Evolutionary conservation across 179 eudicot genomes (phyloP).

Genomic region (Patellifolia procumbens): DNA sequence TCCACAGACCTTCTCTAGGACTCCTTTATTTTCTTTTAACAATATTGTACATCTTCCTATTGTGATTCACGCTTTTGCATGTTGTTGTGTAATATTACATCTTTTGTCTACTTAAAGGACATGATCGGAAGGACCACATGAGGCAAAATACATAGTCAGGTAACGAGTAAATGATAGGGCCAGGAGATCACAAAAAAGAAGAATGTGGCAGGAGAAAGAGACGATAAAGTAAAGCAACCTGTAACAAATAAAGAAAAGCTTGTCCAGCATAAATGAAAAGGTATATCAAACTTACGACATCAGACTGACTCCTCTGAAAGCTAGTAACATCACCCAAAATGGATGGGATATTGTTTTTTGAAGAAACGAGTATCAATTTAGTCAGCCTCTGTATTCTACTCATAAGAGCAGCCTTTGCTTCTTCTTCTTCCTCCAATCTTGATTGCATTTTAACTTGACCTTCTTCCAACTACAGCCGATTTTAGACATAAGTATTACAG

Average conservation of each 20-base stretch:
- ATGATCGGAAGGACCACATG: neutral
- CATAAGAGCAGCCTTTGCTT: conserved; percentile 98
- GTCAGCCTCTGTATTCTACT: conserved; percentile 98
- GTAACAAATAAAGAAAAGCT: neutral
- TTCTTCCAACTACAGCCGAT: conserved; percentile 75
- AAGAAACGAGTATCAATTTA: conserved; percentile 91
- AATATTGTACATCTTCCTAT: neutral
- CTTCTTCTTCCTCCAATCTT: conserved; percentile 96
- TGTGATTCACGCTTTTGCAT: too few species aligned
- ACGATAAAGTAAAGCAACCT: neutral
- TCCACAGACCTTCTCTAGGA: neutral
- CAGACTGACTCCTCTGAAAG: conserved; percentile 63
- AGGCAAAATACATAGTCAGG: neutral
- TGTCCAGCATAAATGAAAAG: neutral
- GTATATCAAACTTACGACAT: conserved; percentile 57
- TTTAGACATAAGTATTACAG: neutral
- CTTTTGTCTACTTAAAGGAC: neutral
- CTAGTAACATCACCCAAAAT: conserved; percentile 43
- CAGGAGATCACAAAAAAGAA: neutral
- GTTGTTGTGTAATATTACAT: neutral
- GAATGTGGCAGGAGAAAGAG: neutral
- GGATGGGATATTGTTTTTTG: conserved; percentile 79
- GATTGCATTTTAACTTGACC: conserved; percentile 99
- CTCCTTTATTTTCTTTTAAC: neutral
- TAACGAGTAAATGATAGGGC: neutral